Conservation (phyloP, 140 eudicot genomes). For the Anethum foeniculum region DNA sequence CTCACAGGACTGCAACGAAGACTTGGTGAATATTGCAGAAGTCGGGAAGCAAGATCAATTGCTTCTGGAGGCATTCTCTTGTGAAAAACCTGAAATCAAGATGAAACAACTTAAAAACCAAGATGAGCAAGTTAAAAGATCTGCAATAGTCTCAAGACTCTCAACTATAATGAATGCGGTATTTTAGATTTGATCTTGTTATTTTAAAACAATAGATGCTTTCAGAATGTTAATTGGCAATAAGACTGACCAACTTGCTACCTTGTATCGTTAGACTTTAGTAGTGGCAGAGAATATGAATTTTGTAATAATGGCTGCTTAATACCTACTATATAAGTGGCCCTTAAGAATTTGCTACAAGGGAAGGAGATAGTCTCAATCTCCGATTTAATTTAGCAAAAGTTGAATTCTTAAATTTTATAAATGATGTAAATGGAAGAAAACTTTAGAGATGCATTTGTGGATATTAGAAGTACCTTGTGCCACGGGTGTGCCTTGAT, state of each 20-base stretch:
- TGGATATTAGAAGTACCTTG: conserved; percentile 40
- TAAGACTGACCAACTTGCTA: not conserved
- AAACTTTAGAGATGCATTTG: not conserved
- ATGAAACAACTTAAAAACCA: not conserved
- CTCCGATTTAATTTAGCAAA: not conserved
- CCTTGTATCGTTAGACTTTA: not conserved
- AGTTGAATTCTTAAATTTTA: not conserved
- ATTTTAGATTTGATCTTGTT: not conserved
- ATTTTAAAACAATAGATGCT: not conserved
- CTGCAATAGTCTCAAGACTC: not conserved
- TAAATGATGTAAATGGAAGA: not conserved
- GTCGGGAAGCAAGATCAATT: conserved; percentile 84
- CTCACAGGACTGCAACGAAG: conserved; percentile 97
- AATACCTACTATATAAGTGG: not conserved
- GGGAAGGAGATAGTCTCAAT: not conserved
- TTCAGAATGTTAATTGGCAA: not conserved
- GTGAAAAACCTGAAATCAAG: conserved; percentile 62
- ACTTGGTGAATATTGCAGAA: conserved; percentile 88
- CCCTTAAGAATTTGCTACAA: not conserved
- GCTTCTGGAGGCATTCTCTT: conserved; percentile 98
- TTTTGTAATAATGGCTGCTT: not conserved
- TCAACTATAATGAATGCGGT: not conserved
- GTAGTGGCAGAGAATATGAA: not conserved
- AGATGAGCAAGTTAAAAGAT: not conserved
- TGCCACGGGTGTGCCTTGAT: conserved; percentile 99